Evolutionary conservation across 2,329 filamentous ascomycete genomes (phyloP).

Genomic region (Botrytis medusae): DNA sequence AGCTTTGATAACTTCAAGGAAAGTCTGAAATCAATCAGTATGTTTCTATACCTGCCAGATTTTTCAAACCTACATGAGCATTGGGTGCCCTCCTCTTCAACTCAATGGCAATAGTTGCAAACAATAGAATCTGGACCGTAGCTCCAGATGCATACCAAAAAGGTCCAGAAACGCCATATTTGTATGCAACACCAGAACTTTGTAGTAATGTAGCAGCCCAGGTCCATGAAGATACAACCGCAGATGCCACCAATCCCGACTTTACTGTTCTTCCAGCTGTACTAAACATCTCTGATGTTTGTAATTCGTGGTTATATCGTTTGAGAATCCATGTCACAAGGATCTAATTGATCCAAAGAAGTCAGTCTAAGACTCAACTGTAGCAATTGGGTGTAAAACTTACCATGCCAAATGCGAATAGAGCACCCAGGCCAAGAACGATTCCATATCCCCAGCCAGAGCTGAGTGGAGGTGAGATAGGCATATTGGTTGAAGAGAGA

Average conservation of each 20-base stretch:
- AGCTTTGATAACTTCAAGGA: slow-evolving; percentile 79
- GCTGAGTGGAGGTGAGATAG: slow-evolving; percentile 38
- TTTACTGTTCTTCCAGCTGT: slow-evolving; percentile 88
- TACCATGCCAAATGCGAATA: slow-evolving; percentile 65
- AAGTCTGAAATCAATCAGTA: slow-evolving; percentile 46
- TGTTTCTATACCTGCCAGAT: neutral
- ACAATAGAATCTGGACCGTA: slow-evolving; percentile 83
- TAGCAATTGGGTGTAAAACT: slow-evolving; percentile 20
- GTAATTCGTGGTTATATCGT: slow-evolving; percentile 70
- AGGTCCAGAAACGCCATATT: slow-evolving; percentile 67
- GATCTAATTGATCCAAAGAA: slow-evolving; percentile 31
- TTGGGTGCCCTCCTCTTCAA: slow-evolving; percentile 84
- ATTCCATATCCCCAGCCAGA: slow-evolving; percentile 62
- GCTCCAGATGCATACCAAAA: slow-evolving; percentile 71
- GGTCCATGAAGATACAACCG: slow-evolving; percentile 91
- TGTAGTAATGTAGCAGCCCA: slow-evolving; percentile 86
- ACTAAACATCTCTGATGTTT: slow-evolving; percentile 91
- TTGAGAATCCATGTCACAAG: slow-evolving; percentile 41
- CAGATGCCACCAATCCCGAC: slow-evolving; percentile 81
- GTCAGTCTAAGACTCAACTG: neutral
- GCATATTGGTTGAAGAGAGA: slow-evolving; percentile 30
- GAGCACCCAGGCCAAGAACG: slow-evolving; percentile 58
- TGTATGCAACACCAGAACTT: slow-evolving; percentile 77
- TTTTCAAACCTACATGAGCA: slow-evolving; percentile 56
- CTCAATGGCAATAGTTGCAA: slow-evolving; percentile 87